Conservation (phyloP, 2,329 filamentous ascomycete species). For the Parafenestella ontariensis region DNA sequence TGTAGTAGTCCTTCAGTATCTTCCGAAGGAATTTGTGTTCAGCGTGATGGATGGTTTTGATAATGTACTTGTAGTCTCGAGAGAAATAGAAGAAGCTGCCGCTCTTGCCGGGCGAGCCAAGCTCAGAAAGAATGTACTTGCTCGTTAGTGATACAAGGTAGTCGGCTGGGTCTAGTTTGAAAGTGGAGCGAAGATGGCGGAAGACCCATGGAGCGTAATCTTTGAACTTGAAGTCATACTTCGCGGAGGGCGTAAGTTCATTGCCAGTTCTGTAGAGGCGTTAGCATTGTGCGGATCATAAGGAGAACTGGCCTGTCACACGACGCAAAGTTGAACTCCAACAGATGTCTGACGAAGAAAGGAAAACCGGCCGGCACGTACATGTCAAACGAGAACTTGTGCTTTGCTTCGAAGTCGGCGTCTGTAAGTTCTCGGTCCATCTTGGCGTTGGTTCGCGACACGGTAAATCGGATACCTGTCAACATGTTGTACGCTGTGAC, state of each 20-base stretch:
- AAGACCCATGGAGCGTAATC: constrained; percentile 99
- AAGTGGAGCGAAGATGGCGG: constrained; percentile 84
- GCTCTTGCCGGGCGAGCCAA: constrained; percentile 96
- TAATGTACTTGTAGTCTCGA: constrained; percentile 99
- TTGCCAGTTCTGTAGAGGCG: constrained; percentile 77
- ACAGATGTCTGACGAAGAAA: constrained; percentile 18
- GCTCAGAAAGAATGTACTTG: constrained; percentile 97
- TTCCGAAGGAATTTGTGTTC: constrained; percentile 89
- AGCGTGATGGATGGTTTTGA: constrained; percentile 97
- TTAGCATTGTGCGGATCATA: constrained; percentile 22
- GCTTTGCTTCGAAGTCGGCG: constrained; percentile 89
- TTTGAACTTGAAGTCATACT: constrained; percentile 99
- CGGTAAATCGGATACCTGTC: constrained; percentile 95
- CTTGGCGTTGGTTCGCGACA: constrained; percentile 96
- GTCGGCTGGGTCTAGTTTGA: constrained; percentile 92
- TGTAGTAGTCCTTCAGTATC: constrained; percentile 89
- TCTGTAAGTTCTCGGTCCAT: constrained; percentile 88
- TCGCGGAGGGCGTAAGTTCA: constrained; percentile 94
- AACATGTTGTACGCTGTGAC: constrained; percentile 99
- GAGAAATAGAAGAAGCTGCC: constrained; percentile 99
- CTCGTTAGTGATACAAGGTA: constrained; percentile 98
- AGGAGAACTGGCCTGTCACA: constrained; percentile 14
- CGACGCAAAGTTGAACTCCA: constrained; percentile 19
- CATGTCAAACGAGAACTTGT: constrained; percentile 99
- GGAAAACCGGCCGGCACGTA: constrained; percentile 57